A percentile compares a stretch with the other conserved stretches of the same genome.
phyloP scores from a whole-genome alignment of 257 asterid species.

The Coffea canephora region DNA sequence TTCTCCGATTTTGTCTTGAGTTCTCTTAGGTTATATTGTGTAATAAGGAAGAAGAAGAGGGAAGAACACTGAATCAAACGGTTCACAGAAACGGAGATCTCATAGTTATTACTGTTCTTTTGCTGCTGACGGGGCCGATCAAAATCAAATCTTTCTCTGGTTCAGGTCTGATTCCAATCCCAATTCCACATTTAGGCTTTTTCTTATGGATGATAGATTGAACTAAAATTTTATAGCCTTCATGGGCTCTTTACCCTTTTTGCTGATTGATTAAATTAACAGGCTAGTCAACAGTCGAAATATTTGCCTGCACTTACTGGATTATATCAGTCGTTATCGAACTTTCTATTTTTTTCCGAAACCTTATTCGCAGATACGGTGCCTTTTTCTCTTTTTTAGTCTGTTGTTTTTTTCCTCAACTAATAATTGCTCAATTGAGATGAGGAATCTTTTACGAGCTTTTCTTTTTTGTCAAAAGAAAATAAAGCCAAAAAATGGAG shows the following conservation, averaged over 20 bases:
- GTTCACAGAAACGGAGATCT: neutral
- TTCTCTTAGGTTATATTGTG: neutral
- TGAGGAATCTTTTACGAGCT: neutral
- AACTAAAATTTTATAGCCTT: no score
- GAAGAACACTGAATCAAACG: neutral
- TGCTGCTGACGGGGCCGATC: constrained; percentile 6
- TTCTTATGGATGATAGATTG: neutral
- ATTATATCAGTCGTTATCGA: neutral
- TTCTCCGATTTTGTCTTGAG: constrained; percentile 12
- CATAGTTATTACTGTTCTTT: neutral
- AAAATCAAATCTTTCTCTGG: neutral
- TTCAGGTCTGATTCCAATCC: constrained; percentile 16
- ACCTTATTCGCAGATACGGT: neutral
- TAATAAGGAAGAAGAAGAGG: neutral
- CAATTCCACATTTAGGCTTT: neutral
- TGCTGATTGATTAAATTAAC: neutral
- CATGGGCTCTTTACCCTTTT: neutral
- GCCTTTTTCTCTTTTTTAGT: neutral
- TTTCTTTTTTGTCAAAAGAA: neutral
- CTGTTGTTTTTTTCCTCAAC: neutral
- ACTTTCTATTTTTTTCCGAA: neutral
- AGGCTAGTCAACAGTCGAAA: neutral
- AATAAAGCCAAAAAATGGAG: neutral
- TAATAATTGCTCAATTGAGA: neutral
- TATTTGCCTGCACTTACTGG: neutral